These are phyloP conservation scores for Alternaria solani DNA, from an alignment of 2,329 filamentous ascomycete species.

Conservation along the genomic window DNA sequence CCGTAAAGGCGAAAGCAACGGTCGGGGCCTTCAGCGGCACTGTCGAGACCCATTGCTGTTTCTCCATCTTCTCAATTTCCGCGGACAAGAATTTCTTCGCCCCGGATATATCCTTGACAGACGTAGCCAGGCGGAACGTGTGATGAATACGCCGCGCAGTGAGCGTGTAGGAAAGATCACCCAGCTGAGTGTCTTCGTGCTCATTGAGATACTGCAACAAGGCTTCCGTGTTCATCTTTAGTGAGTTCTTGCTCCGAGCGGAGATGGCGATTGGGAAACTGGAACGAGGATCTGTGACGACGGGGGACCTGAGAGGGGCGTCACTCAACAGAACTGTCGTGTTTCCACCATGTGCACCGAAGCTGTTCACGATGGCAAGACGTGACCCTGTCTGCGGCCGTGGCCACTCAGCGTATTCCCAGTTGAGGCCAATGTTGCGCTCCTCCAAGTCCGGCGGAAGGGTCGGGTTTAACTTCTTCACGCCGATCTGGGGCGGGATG, in stretches of 20 bases:
- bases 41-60: constrained; percentile 30
- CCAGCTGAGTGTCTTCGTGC: not conserved
- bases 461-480: constrained; percentile 5
- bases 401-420: constrained; percentile 1
- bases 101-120: not conserved
- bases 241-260: constrained; percentile 1
- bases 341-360: constrained; percentile 1
- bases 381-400: not conserved
- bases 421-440: not conserved
- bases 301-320: not conserved
- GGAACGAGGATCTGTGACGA: not conserved
- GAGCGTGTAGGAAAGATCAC: not conserved
- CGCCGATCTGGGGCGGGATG: not conserved
- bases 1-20: constrained; percentile 53
- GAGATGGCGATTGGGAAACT: not conserved
- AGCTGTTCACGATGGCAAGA: constrained; percentile 1
- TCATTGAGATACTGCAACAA: constrained; percentile 3
- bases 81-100: not conserved
- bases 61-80: constrained; percentile 16
- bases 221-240: not conserved
- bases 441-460: constrained; percentile 2
- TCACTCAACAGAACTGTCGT: not conserved
- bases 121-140: not conserved
- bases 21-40: not conserved
- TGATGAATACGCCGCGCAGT: constrained; percentile 3